Evolutionary conservation across 495 filamentous ascomycete species (phyloP).

Genomic region (Articulospora tetracladia): DNA sequence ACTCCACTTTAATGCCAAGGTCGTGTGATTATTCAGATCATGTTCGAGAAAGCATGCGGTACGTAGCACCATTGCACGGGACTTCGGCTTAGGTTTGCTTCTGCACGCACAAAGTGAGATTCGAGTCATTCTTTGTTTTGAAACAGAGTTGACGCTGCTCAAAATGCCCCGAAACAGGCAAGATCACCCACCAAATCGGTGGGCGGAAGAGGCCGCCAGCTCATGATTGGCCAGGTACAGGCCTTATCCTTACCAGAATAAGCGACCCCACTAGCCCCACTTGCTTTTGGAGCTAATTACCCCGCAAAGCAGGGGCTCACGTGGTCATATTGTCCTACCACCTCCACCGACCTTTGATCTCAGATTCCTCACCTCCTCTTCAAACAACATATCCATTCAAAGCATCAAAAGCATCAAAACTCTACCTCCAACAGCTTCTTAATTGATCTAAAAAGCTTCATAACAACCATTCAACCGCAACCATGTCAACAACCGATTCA

Average conservation of each 20-base stretch:
- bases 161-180: background rate
- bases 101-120: background rate
- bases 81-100: background rate
- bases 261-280: background rate
- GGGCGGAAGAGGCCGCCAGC: background rate
- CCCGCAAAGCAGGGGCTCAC: background rate
- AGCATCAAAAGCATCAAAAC: slow-evolving; percentile 1
- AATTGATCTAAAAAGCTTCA: background rate
- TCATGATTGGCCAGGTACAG: background rate
- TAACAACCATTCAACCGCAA: slow-evolving; percentile 22
- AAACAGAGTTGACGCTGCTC: background rate
- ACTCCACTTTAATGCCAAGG: background rate
- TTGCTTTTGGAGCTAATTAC: background rate
- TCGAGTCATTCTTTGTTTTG: background rate
- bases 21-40: background rate
- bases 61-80: background rate
- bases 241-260: background rate
- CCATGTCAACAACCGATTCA: slow-evolving; percentile 23
- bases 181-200: background rate
- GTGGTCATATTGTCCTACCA: background rate
- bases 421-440: background rate
- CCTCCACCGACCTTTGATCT: background rate
- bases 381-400: background rate
- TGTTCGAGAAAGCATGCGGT: background rate
- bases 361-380: background rate